These are phyloP conservation scores for Phallus indusiatus DNA, from an alignment of 768 basidiomycete species.

Conservation along the genomic window DNA sequence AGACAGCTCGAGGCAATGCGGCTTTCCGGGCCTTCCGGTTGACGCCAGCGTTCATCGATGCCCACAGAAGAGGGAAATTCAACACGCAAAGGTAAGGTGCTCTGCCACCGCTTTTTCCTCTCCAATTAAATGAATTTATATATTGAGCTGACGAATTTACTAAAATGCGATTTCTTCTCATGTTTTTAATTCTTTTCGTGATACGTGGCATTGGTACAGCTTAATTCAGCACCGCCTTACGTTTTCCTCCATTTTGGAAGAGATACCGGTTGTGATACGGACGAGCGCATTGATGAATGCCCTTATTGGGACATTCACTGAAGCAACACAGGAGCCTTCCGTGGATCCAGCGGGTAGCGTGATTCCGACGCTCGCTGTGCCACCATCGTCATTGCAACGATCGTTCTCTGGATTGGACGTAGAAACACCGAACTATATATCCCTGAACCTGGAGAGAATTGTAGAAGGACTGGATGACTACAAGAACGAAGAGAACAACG, in stretches of 20 bases:
- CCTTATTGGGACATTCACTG: slow-evolving; percentile 59
- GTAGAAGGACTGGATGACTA: slow-evolving; percentile 80
- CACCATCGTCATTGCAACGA: slow-evolving; percentile 24
- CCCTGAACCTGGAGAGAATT: slow-evolving; percentile 73
- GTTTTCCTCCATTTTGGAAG: slow-evolving; percentile 77
- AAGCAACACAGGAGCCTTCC: slow-evolving; percentile 30
- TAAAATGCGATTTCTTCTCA: not conserved
- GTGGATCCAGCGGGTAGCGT: slow-evolving; percentile 30
- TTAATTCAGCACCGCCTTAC: slow-evolving; percentile 73
- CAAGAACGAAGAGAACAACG: slow-evolving; percentile 85
- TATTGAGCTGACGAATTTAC: not conserved
- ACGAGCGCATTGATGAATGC: slow-evolving; percentile 72
- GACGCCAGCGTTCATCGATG: slow-evolving; percentile 70
- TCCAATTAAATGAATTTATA: not conserved
- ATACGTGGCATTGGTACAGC: slow-evolving; percentile 31
- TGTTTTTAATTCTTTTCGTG: slow-evolving; percentile 13
- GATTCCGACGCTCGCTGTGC: slow-evolving; percentile 24
- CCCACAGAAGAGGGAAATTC: slow-evolving; percentile 76
- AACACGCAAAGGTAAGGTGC: slow-evolving; percentile 68
- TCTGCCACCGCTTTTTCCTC: not conserved
- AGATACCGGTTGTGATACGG: slow-evolving; percentile 77
- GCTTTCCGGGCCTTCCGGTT: slow-evolving; percentile 85
- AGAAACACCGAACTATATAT: slow-evolving; percentile 52
- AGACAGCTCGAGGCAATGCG: slow-evolving; percentile 72
- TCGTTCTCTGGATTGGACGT: slow-evolving; percentile 65